Conservation (phyloP, 305 asterid species). For the Solanum chacoense region DNA sequence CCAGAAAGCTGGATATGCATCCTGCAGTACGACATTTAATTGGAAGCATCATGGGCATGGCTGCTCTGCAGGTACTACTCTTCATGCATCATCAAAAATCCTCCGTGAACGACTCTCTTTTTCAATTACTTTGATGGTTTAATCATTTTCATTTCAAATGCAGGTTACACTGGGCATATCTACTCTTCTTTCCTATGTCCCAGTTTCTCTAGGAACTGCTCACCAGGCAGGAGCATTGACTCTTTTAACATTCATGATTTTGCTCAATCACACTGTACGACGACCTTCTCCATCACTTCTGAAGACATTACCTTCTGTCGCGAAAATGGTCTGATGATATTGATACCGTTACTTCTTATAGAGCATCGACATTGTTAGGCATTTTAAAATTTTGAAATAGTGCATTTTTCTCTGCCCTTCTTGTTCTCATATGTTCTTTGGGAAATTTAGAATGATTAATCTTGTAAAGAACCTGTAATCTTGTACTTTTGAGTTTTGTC, state of each 20-base stretch:
- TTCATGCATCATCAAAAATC: neutral
- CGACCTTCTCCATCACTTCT: constrained; percentile 67
- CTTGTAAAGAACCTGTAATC: neutral
- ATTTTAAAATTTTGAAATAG: neutral
- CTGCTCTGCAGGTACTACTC: constrained; percentile 66
- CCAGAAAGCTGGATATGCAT: constrained; percentile 66
- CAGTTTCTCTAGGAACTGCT: constrained; percentile 76
- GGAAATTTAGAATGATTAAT: neutral
- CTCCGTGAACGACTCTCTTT: neutral
- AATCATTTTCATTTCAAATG: neutral
- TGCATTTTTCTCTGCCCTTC: neutral
- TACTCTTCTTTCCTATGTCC: constrained; percentile 75
- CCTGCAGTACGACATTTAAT: constrained; percentile 60
- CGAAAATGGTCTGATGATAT: constrained; percentile 22
- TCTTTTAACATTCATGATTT: constrained; percentile 61
- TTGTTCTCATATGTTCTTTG: neutral
- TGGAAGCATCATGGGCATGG: constrained; percentile 74
- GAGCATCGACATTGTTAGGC: neutral
- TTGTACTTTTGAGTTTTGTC: neutral
- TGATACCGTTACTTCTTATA: neutral
- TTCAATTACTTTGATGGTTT: neutral
- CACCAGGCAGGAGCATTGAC: constrained; percentile 97
- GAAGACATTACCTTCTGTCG: constrained; percentile 56
- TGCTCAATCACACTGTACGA: constrained; percentile 83
- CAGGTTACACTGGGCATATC: constrained; percentile 82